A percentile compares a stretch with the other conserved stretches of the same genome.
phyloP scores from a whole-genome alignment of 306 rosid species.

The Cucurbita pepo region DNA sequence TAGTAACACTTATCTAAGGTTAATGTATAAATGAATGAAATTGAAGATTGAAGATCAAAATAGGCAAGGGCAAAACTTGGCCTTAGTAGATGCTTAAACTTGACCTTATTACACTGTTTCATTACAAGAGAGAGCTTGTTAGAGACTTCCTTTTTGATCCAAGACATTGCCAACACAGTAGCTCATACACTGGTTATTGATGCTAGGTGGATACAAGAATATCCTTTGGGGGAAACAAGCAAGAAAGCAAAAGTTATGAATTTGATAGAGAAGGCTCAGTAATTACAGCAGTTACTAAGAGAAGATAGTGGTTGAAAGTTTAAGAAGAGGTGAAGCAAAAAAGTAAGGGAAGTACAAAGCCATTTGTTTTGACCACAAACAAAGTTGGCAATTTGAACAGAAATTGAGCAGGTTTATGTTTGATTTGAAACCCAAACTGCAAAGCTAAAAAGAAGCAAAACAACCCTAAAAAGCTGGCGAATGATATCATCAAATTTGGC shows the following conservation, averaged over 20 bases:
- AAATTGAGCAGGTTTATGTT: background rate
- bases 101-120: too few relatives aligned
- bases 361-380: background rate
- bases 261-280: background rate
- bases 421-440: background rate
- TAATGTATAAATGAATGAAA: too few relatives aligned
- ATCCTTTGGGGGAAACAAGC: background rate
- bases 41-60: too few relatives aligned
- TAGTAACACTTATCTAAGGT: too few relatives aligned
- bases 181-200: background rate
- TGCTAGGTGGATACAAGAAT: background rate
- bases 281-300: background rate
- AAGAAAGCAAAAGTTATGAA: background rate
- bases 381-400: background rate
- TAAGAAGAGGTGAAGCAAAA: background rate
- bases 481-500: conserved; percentile 18
- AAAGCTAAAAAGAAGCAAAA: background rate
- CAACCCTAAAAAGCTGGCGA: conserved; percentile 8
- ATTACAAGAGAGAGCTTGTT: too few relatives aligned
- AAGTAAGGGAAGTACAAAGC: background rate
- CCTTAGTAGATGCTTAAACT: too few relatives aligned
- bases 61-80: too few relatives aligned
- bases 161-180: too few relatives aligned
- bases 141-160: too few relatives aligned
- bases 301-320: background rate